A percentile compares a stretch with the other conserved stretches of the same genome.
These are phyloP conservation scores for Saturnispora halmiae DNA, from an alignment of 805 yeast species.

Conservation along the genomic window DNA sequence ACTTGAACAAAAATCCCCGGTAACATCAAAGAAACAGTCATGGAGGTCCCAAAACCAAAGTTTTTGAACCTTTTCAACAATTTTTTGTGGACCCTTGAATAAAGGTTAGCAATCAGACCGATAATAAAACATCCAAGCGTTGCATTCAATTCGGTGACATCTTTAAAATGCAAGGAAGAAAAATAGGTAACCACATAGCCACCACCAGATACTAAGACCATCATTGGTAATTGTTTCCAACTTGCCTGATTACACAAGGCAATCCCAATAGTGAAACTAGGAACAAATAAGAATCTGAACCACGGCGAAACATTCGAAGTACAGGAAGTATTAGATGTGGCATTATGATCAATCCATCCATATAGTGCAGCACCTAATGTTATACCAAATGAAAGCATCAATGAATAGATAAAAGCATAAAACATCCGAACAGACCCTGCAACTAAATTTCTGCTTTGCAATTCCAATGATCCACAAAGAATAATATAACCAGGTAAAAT, in stretches of 20 bases:
- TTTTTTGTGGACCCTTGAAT: constrained; percentile 80
- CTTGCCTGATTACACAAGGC: constrained; percentile 82
- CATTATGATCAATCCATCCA: constrained; percentile 86
- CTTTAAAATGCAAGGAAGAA: constrained; percentile 58
- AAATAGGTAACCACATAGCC: constrained; percentile 60
- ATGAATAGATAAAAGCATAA: constrained; percentile 86
- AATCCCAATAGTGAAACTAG: constrained; percentile 48
- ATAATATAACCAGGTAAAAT: constrained; percentile 93
- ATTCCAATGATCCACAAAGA: constrained; percentile 82
- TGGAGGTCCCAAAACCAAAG: constrained; percentile 24
- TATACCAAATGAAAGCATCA: constrained; percentile 88
- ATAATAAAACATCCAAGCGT: constrained; percentile 87
- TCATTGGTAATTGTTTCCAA: constrained; percentile 72
- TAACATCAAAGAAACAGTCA: constrained; percentile 92
- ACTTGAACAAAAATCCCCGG: constrained; percentile 94
- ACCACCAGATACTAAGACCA: constrained; percentile 64
- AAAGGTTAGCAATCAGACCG: constrained; percentile 80
- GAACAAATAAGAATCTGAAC: constrained; percentile 69
- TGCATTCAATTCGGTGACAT: constrained; percentile 69
- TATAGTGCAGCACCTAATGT: constrained; percentile 88
- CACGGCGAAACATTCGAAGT: constrained; percentile 43
- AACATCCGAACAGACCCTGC: constrained; percentile 97
- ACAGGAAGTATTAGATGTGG: constrained; percentile 59
- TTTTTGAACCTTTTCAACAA: constrained; percentile 18
- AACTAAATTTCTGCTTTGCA: constrained; percentile 81